Evolutionary conservation across 2,329 filamentous ascomycete species (phyloP).

Genomic region (Ilyonectria robusta): DNA sequence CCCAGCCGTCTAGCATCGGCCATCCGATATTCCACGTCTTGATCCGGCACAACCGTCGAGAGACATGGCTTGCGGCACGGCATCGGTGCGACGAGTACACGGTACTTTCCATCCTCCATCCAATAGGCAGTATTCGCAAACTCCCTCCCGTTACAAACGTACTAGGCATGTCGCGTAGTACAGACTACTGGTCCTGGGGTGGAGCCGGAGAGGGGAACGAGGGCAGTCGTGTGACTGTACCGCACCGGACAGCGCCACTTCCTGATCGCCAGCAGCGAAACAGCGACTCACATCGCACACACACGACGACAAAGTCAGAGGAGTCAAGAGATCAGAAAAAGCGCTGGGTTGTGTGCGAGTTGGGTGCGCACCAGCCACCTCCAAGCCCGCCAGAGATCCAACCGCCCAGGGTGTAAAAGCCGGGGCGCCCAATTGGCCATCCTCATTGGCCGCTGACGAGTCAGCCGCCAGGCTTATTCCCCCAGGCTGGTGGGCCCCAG

Average conservation of each 20-base stretch:
- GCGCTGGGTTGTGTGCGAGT: not conserved
- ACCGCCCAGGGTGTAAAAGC: conserved; percentile 12
- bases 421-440: conserved; percentile 24
- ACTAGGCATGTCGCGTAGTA: not conserved
- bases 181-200: conserved; percentile 3
- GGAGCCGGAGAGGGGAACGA: conserved; percentile 1
- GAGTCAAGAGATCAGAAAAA: conserved; percentile 5
- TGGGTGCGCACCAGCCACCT: conserved; percentile 7
- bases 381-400: conserved; percentile 6
- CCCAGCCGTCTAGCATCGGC: not conserved
- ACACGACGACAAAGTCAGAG: not conserved
- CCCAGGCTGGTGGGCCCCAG: conserved; percentile 11
- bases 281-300: conserved; percentile 1
- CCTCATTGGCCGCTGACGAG: conserved; percentile 26
- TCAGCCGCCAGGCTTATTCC: conserved; percentile 16
- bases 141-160: not conserved
- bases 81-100: not conserved
- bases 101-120: not conserved
- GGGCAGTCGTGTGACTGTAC: conserved; percentile 12
- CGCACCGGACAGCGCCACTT: conserved; percentile 1
- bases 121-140: conserved; percentile 1
- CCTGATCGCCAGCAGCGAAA: not conserved
- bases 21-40: not conserved
- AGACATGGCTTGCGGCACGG: not conserved
- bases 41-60: not conserved